These are phyloP conservation scores for Dioscorea cayenensis DNA, from an alignment of 116 monocot genomes.

Conservation along the genomic window DNA sequence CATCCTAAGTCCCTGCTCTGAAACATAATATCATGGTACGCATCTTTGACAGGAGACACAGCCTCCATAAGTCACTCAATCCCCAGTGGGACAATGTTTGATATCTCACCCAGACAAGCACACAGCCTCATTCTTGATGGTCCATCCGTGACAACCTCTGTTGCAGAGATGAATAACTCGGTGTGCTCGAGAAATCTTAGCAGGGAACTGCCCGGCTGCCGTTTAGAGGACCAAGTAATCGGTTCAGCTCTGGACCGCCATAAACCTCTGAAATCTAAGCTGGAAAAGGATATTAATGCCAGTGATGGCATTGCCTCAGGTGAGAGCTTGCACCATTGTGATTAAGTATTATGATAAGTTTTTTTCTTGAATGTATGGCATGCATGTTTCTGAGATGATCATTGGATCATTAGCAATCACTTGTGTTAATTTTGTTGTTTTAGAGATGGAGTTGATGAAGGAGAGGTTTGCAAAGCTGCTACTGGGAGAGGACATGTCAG, in stretches of 20 bases:
- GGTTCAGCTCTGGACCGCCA: slow-evolving; percentile 5
- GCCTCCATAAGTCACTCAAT: slow-evolving; percentile 22
- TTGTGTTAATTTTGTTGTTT: neutral
- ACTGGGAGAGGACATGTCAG: slow-evolving; percentile 92
- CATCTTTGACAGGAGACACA: slow-evolving; percentile 22
- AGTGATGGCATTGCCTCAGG: slow-evolving; percentile 17
- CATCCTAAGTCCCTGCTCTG: neutral
- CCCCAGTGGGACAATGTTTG: slow-evolving; percentile 2
- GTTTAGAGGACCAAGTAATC: slow-evolving; percentile 4
- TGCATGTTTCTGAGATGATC: neutral
- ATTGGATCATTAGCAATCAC: too few relatives aligned
- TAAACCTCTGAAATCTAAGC: slow-evolving; percentile 6
- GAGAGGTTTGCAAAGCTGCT: slow-evolving; percentile 86
- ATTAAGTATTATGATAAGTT: neutral
- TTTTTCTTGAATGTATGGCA: neutral
- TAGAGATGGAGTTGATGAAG: slow-evolving; percentile 75
- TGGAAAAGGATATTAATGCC: slow-evolving; percentile 13
- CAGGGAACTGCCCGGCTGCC: neutral
- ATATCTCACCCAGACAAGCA: slow-evolving; percentile 9
- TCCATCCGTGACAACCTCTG: neutral
- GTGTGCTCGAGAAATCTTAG: slow-evolving; percentile 1
- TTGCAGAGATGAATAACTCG: neutral
- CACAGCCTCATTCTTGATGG: slow-evolving; percentile 12
- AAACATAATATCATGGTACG: slow-evolving; percentile 35
- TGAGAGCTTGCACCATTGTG: neutral